Evolutionary conservation across 2,329 filamentous ascomycete species (phyloP).

Genomic region (Zasmidium citrigriseum): DNA sequence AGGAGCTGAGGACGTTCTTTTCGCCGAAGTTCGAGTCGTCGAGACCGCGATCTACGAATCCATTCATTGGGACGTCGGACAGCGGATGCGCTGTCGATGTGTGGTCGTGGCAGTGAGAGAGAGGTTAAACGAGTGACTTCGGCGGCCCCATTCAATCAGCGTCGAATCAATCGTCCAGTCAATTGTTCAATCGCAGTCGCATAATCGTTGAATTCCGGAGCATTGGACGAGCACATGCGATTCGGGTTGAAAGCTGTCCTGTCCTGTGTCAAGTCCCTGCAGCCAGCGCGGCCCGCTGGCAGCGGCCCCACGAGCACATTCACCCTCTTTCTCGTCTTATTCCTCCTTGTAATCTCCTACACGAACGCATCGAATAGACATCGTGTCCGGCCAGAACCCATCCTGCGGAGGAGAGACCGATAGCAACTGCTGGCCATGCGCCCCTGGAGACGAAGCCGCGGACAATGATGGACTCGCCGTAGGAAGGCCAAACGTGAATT

Average conservation of each 20-base stretch:
- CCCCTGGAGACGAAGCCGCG: too few species aligned
- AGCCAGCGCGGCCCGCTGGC: background rate
- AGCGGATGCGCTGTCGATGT: background rate
- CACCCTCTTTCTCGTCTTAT: background rate
- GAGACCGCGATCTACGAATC: constrained; percentile 68
- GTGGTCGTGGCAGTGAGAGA: background rate
- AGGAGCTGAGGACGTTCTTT: constrained; percentile 70
- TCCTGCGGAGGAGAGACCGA: too few species aligned
- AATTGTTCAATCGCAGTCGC: background rate
- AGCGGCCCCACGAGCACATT: background rate
- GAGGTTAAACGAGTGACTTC: background rate
- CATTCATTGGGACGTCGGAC: constrained; percentile 65
- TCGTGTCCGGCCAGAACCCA: too few species aligned
- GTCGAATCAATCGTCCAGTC: background rate
- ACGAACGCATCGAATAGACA: background rate
- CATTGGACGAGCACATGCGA: background rate
- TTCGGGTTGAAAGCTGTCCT: background rate
- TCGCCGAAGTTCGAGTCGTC: constrained; percentile 81
- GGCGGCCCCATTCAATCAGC: background rate
- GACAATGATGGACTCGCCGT: too few species aligned
- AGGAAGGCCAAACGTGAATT: too few species aligned
- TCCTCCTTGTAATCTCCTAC: background rate
- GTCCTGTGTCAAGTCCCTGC: background rate
- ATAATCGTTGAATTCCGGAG: background rate
- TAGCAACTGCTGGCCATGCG: too few species aligned